These are phyloP conservation scores for Pleurotus tuber-regium DNA, from an alignment of 768 basidiomycete species.

Conservation along the genomic window DNA sequence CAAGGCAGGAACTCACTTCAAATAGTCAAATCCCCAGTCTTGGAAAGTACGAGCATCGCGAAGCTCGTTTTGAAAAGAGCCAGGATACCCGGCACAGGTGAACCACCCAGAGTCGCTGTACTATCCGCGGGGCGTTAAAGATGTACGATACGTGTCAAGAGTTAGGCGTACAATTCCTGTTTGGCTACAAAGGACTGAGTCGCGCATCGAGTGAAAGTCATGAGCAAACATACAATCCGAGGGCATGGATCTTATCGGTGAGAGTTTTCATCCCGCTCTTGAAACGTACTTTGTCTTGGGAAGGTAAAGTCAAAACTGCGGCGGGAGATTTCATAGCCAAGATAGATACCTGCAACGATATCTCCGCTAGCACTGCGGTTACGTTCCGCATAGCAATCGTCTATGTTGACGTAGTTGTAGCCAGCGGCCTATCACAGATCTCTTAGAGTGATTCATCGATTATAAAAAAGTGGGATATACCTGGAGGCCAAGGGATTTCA, in stretches of 20 bases:
- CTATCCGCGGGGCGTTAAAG: slow-evolving; percentile 24
- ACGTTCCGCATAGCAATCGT: slow-evolving; percentile 65
- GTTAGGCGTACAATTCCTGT: slow-evolving; percentile 36
- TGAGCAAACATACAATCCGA: background rate
- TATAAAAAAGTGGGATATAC: slow-evolving; percentile 20
- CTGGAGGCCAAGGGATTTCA: slow-evolving; percentile 54
- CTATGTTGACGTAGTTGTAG: slow-evolving; percentile 59
- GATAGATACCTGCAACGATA: slow-evolving; percentile 46
- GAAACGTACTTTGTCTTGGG: slow-evolving; percentile 48
- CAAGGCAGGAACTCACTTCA: slow-evolving; percentile 44
- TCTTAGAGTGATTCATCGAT: background rate
- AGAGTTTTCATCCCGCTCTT: background rate
- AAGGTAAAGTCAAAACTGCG: background rate
- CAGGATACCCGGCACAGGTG: slow-evolving; percentile 66
- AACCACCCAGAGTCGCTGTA: slow-evolving; percentile 65
- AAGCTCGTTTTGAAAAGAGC: slow-evolving; percentile 58
- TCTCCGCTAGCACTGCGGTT: slow-evolving; percentile 47
- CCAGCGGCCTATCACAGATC: slow-evolving; percentile 44
- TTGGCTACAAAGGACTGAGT: slow-evolving; percentile 19
- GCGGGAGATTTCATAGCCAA: background rate
- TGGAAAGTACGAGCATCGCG: slow-evolving; percentile 56
- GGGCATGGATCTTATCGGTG: background rate
- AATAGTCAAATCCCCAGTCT: slow-evolving; percentile 66
- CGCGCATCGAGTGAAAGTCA: background rate
- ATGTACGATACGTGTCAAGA: background rate